A percentile compares a stretch with the other conserved stretches of the same genome.
These are phyloP conservation scores for Termitomyces titanicus DNA, from an alignment of 768 basidiomycete species.

Conservation along the genomic window DNA sequence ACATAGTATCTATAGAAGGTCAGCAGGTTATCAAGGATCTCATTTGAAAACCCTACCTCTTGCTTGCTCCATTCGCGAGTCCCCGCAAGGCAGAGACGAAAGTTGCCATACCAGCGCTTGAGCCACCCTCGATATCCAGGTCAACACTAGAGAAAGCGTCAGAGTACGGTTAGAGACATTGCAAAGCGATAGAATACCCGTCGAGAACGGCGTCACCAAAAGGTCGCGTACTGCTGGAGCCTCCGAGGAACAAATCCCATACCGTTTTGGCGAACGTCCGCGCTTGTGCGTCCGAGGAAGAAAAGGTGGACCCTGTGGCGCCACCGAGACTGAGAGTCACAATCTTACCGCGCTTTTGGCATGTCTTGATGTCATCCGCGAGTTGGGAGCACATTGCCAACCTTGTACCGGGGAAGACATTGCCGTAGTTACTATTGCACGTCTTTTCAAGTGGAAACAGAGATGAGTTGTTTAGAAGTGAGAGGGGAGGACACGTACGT, in stretches of 20 bases:
- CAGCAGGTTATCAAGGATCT: not conserved
- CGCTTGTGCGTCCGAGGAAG: conserved; percentile 55
- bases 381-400: conserved; percentile 59
- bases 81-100: conserved; percentile 55
- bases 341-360: conserved; percentile 62
- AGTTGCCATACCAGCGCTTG: conserved; percentile 40
- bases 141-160: conserved; percentile 41
- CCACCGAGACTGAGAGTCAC: conserved; percentile 58
- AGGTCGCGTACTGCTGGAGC: conserved; percentile 52
- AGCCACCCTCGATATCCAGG: conserved; percentile 70
- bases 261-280: conserved; percentile 58
- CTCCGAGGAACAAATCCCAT: conserved; percentile 71
- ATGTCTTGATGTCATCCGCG: conserved; percentile 55
- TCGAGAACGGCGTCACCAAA: conserved; percentile 72
- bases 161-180: not conserved
- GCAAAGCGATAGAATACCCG: conserved; percentile 41
- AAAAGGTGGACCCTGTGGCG: conserved; percentile 56
- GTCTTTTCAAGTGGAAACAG: conserved; percentile 32
- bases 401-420: conserved; percentile 56
- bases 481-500: conserved; percentile 36
- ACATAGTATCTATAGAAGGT: conserved; percentile 49
- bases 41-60: conserved; percentile 34
- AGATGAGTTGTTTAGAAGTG: not conserved
- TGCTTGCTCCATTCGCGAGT: conserved; percentile 44
- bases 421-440: conserved; percentile 52